Evolutionary conservation across 2,329 filamentous ascomycete species (phyloP), one percentile per base, ranked within the genome.

Genomic region (Chaetomium sp.): DNA sequence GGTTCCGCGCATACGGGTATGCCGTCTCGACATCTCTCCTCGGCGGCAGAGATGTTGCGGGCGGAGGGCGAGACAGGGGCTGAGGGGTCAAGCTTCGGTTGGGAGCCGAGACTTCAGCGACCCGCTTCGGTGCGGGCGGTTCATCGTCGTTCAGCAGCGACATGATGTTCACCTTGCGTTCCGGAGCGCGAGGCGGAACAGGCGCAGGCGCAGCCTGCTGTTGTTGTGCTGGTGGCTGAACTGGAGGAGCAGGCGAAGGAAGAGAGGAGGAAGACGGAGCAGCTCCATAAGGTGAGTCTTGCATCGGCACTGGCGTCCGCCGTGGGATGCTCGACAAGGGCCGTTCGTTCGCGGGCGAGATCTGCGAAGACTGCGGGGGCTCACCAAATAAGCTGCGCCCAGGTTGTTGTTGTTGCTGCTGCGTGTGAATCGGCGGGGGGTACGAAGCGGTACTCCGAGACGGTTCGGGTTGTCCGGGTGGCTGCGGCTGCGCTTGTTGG

Each of bases 111-210:
- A 82, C 72, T 53, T 82, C 79, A 42, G 59, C 70, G 35, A 81
- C 70, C 36, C 79, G 74, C 67, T 82, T 81, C 0, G 76, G 71
- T 5, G 75, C 70, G 6, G 75, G 69, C 6, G 74, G 71, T n/a
- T 77, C 75, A 52, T 85, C 82, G 59, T 85, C 80, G 61, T 84
- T 84, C 3, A 86, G 72, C 58, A 86, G 68, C 0, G 81, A 80
- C 77, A 85, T 83, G 58, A 86, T 85, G 11, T 81, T 84, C 6
- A 77, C 83, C 70, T 85, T 85, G n/a, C 78, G 75, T 61, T 80
- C 78, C 2, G 74, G 68, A 40, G 73, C 74, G 33, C 71, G 68
- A 10, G 73, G 66, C 6, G 69, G 62, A 42, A 77, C 66, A 41
- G 74, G 68, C 34, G 74, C 68, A 37, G 74, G 66, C 41, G 72